Percentiles rank a stretch among this genome's conserved stretches.
Conservation (phyloP, 129 eudicot genomes). For the Flaveria trinervia region DNA sequence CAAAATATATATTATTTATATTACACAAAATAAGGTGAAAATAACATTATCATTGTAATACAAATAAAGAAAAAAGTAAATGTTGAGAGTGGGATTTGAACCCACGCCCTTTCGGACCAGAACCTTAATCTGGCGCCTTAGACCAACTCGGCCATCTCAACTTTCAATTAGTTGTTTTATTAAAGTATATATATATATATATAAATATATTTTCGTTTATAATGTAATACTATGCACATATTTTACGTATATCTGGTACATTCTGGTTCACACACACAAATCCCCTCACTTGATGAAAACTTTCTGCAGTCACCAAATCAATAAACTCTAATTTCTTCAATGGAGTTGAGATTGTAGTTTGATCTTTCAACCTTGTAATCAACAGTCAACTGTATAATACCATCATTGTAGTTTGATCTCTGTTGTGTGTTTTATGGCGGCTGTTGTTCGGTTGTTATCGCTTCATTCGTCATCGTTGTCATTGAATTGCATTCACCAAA, state of each 20-base stretch:
- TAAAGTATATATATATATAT: too few species aligned
- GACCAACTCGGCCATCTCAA: conserved; percentile 96
- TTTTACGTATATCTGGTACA: background rate
- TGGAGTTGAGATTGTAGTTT: background rate
- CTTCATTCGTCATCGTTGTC: conserved; percentile 52
- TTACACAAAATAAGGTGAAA: too few species aligned
- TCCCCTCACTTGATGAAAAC: background rate
- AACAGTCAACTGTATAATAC: background rate
- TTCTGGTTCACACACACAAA: too few species aligned
- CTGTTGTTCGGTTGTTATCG: conserved; percentile 53
- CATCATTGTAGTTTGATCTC: background rate
- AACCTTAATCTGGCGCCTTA: conserved; percentile 99
- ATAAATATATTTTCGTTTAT: too few species aligned
- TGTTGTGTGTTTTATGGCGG: conserved; percentile 55
- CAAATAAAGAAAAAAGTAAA: background rate
- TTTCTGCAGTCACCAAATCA: conserved; percentile 8
- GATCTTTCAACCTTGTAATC: background rate
- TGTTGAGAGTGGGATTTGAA: conserved; percentile 94
- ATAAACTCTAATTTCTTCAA: conserved; percentile 3
- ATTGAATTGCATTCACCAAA: conserved; percentile 51
- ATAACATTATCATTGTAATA: too few species aligned
- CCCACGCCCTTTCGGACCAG: conserved; percentile 98
- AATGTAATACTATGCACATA: too few species aligned
- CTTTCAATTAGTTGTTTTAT: background rate
- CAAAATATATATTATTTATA: too few species aligned